A percentile compares a stretch with the other conserved stretches of the same genome.
Conservation (phyloP, 78 protist species). For the Goniomonas avonlea region DNA sequence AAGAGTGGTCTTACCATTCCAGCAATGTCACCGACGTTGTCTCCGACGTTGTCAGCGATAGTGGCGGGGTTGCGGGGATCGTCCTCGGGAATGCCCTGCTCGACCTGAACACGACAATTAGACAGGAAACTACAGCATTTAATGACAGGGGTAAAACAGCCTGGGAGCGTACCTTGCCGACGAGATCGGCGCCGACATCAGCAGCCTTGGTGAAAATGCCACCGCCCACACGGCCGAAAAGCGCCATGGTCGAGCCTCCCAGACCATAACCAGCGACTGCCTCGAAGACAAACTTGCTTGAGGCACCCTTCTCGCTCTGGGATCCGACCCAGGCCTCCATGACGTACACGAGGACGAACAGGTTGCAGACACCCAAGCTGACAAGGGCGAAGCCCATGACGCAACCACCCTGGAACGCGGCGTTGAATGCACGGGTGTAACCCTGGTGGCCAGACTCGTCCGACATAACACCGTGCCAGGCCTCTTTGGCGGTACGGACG, state of each 20-base stretch:
- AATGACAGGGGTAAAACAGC: no score
- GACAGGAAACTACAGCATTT: no score
- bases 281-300: slow-evolving; percentile 30
- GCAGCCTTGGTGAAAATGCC: slow-evolving; percentile 53
- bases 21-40: slow-evolving; percentile 78
- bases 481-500: slow-evolving; percentile 36
- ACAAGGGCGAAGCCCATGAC: slow-evolving; percentile 57
- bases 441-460: not conserved
- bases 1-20: no score
- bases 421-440: slow-evolving; percentile 31
- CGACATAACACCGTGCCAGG: not conserved
- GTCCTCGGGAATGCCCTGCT: slow-evolving; percentile 71
- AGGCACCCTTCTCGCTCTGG: no score
- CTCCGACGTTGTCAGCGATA: slow-evolving; percentile 77
- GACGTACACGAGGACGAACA: not conserved
- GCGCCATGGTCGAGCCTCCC: slow-evolving; percentile 65
- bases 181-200: slow-evolving; percentile 56
- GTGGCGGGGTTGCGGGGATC: slow-evolving; percentile 73
- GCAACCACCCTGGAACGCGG: slow-evolving; percentile 54
- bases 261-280: slow-evolving; percentile 62
- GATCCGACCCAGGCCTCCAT: no score
- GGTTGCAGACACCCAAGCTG: not conserved
- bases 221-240: slow-evolving; percentile 71
- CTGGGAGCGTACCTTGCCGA: no score
- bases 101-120: no score